Conservation (phyloP, 2,329 filamentous ascomycete species). For the Emergomyces orientalis region DNA sequence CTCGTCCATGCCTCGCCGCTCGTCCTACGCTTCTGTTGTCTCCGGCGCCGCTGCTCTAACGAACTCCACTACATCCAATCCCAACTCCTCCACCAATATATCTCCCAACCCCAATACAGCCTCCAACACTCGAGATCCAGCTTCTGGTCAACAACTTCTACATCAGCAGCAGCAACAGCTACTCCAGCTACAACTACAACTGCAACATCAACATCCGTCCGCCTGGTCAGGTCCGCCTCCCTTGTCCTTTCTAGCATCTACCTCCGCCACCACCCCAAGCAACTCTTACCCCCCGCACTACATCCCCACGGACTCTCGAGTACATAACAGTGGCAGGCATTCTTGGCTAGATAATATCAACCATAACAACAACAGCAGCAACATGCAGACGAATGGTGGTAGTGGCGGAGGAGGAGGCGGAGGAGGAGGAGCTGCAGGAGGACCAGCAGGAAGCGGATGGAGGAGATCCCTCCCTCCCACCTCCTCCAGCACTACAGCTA, state of each 20-base stretch:
- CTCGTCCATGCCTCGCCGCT: constrained; percentile 41
- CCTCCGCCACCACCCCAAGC: constrained; percentile 22
- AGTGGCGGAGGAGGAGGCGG: constrained; percentile 11
- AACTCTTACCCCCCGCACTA: constrained; percentile 31
- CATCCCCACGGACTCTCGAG: constrained; percentile 19
- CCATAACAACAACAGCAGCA: constrained; percentile 21
- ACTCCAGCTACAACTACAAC: neutral
- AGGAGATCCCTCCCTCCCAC: constrained; percentile 23
- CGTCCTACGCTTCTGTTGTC: constrained; percentile 54
- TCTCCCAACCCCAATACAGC: neutral
- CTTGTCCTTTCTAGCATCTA: constrained; percentile 16
- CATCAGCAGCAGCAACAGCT: neutral
- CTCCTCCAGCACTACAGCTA: neutral
- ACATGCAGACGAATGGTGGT: constrained; percentile 40
- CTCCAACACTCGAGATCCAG: neutral
- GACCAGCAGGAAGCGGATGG: constrained; percentile 29
- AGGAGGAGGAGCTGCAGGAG: constrained; percentile 17
- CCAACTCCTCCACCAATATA: neutral
- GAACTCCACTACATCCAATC: constrained; percentile 18
- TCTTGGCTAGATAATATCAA: constrained; percentile 31
- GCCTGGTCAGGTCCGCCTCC: constrained; percentile 29
- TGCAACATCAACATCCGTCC: neutral
- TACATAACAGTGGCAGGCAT: constrained; percentile 18
- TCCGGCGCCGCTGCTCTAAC: constrained; percentile 39
- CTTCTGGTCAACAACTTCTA: neutral